Base-by-base conservation (phyloP, 2,329 filamentous ascomycete genomes). In the Neonectria ditissima region DNA sequence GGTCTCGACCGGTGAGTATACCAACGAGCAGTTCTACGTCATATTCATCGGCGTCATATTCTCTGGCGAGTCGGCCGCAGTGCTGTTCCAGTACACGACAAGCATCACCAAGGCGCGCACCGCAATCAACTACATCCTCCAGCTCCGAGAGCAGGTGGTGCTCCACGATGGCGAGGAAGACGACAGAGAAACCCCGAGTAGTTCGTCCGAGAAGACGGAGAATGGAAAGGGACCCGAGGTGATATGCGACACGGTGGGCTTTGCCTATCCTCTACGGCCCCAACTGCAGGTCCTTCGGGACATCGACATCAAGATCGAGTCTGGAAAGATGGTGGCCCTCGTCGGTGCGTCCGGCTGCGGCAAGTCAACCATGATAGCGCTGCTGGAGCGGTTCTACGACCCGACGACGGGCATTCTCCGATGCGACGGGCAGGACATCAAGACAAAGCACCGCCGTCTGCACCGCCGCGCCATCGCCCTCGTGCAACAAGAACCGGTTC, bases 261-360 rank as follows among this genome's bases (percentile, higher is more conserved):
- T 91, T 73, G 79, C 86, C 1, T 91, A 91, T 62, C 86, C 87
- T 5, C 68, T 77, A 41, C 71, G 80, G 13, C 75, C 79, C 11
- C 66, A 73, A 65, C 51, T 76, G 7, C 73, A 77, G 58, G 74
- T 81, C 60, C 72, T 82, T 14, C 72, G 79, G 20, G 76, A 79
- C 5, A 76, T 85, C 13, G 70, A 79, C 44, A 77, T 83, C 44
- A 63, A 62, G 54, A 81, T 86, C 55, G 63, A 75, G 32, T 78
- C 80, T 5, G 83, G 84, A 10, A 79, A 82, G 65, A 86, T 84
- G 69, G 76, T 85, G 2, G 87, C 85, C 3, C 80, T 88, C 8
- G 86, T 89, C 0, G 86, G 87, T 5, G 80, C 85, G 1, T 87
- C 84, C 0, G 86, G 86, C 7, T 87, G 85, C 65, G 87, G 86